phyloP scores from a whole-genome alignment of 2,329 filamentous ascomycete genomes.

The Harringtonia aguacate region DNA sequence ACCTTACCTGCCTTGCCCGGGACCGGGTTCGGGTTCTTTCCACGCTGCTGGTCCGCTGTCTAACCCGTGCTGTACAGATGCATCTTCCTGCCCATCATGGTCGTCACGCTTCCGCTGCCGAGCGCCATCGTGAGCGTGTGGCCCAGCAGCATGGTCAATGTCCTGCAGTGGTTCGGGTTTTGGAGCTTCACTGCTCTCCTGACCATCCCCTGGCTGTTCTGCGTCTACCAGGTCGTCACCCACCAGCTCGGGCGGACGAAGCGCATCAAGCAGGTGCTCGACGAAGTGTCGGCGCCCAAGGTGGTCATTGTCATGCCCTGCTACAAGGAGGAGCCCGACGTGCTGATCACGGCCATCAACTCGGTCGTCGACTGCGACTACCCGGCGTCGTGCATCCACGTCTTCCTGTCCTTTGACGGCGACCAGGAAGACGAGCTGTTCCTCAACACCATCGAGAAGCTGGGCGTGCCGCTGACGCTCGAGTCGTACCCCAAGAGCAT shows the following conservation, averaged over 20 bases:
- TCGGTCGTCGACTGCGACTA: slow-evolving; percentile 93
- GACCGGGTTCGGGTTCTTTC: neutral
- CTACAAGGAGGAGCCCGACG: slow-evolving; percentile 80
- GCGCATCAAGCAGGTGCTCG: slow-evolving; percentile 72
- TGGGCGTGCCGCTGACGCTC: slow-evolving; percentile 69
- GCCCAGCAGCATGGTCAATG: slow-evolving; percentile 53
- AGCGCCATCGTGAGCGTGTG: slow-evolving; percentile 60
- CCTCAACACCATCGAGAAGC: slow-evolving; percentile 70
- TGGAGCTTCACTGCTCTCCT: slow-evolving; percentile 82
- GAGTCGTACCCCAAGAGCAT: slow-evolving; percentile 81
- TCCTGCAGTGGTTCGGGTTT: slow-evolving; percentile 91
- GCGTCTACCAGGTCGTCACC: slow-evolving; percentile 82
- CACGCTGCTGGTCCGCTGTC: neutral
- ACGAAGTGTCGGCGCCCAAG: slow-evolving; percentile 81
- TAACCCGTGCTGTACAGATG: slow-evolving; percentile 33
- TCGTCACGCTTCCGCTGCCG: slow-evolving; percentile 82
- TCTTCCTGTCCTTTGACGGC: slow-evolving; percentile 92
- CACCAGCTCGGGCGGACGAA: slow-evolving; percentile 74
- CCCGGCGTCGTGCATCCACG: slow-evolving; percentile 80
- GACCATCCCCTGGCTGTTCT: slow-evolving; percentile 85
- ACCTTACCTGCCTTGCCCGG: neutral
- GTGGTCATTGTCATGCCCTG: slow-evolving; percentile 95
- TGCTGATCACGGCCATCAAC: slow-evolving; percentile 77
- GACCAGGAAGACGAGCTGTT: slow-evolving; percentile 83
- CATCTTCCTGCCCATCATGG: slow-evolving; percentile 87